phyloP scores from a whole-genome alignment of 2,329 filamentous ascomycete species.

The Xylaria hypoxylon region DNA sequence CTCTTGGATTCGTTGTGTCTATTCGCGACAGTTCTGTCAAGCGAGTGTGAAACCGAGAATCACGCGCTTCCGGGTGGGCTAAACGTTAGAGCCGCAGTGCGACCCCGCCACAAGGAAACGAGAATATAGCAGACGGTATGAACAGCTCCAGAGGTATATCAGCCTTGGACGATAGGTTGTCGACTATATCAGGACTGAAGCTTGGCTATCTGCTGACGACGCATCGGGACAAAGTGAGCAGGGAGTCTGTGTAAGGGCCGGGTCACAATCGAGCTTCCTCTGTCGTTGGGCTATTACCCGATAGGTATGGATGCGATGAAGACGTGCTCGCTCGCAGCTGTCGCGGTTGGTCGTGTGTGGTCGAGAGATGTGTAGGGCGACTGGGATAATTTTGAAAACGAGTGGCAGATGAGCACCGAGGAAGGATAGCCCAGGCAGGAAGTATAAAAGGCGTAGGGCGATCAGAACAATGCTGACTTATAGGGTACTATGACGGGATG shows the following conservation, averaged over 20 bases:
- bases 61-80: background rate
- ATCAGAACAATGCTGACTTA: constrained; percentile 12
- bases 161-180: background rate
- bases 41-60: constrained; percentile 7
- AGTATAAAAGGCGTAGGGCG: constrained; percentile 5
- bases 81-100: background rate
- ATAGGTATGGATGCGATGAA: constrained; percentile 11
- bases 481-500: constrained; percentile 5
- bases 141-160: background rate
- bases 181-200: constrained; percentile 4
- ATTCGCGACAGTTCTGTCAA: constrained; percentile 21
- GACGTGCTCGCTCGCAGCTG: constrained; percentile 15
- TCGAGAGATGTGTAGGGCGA: constrained; percentile 5
- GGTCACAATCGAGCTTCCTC: constrained; percentile 8
- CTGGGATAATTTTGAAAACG: constrained; percentile 16
- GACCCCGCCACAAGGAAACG: background rate
- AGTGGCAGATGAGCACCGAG: constrained; percentile 28
- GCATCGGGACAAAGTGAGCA: constrained; percentile 8
- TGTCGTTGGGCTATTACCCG: constrained; percentile 12
- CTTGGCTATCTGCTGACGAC: constrained; percentile 8
- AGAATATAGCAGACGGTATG: background rate
- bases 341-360: constrained; percentile 17
- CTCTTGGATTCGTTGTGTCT: constrained; percentile 31
- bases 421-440: constrained; percentile 1
- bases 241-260: background rate